Conservation (phyloP, 139 green algal species). For the Chlamydomonas urium region DNA sequence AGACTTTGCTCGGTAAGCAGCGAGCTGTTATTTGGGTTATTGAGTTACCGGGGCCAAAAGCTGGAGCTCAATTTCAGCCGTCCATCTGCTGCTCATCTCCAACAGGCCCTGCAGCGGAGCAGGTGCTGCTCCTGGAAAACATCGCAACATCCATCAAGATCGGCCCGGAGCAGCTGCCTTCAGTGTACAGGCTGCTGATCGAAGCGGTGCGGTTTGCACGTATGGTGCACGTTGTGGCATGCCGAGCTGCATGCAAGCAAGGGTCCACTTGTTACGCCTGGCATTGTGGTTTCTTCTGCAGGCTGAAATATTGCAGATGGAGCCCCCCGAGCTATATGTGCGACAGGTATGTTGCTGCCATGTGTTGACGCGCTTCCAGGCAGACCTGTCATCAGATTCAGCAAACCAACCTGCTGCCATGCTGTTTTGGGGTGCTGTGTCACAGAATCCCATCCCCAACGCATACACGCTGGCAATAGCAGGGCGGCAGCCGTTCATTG, state of each 20-base stretch:
- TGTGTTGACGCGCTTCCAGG: too few species aligned
- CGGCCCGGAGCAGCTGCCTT: constrained; percentile 78
- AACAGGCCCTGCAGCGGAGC: constrained; percentile 69
- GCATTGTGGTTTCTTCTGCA: constrained; percentile 8
- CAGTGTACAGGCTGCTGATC: constrained; percentile 65
- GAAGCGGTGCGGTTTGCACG: constrained; percentile 71
- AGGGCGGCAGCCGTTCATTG: constrained; percentile 88
- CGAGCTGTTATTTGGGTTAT: too few species aligned
- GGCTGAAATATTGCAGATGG: constrained; percentile 74
- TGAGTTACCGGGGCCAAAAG: too few species aligned
- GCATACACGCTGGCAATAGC: constrained; percentile 93
- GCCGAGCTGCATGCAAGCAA: constrained; percentile 1
- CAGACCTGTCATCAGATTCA: too few species aligned
- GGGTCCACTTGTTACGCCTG: constrained; percentile 2
- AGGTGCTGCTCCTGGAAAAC: constrained; percentile 92
- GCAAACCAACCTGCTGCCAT: too few species aligned
- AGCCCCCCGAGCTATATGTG: constrained; percentile 85
- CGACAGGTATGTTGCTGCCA: constrained; percentile 45
- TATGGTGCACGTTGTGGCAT: neutral
- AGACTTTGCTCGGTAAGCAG: constrained; percentile 59
- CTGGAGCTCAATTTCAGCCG: too few species aligned
- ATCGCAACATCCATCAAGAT: constrained; percentile 80
- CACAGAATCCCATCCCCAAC: constrained; percentile 86
- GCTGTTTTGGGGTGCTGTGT: too few species aligned
- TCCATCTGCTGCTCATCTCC: neutral